Evolutionary conservation across 2,329 filamentous ascomycete genomes (phyloP), one percentile per base, ranked within the genome.

Genomic region (Orbilia oligospora): DNA sequence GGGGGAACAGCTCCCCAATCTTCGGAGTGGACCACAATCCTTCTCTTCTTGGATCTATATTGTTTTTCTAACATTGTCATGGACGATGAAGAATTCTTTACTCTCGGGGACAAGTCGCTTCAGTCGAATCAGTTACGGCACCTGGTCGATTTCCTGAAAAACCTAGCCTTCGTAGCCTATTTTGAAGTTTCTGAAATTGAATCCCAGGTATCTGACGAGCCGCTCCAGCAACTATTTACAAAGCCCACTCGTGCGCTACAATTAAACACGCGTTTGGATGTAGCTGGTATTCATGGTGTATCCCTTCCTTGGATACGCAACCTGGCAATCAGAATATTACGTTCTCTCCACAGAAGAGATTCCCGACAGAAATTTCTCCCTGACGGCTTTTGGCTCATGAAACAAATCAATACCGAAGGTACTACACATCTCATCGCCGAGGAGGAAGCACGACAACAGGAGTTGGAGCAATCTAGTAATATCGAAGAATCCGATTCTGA

Each of bases 11-110:
- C 38, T n/a, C n/a, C 24, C 18, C 51, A 30, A 53, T 44, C 49
- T 8, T 66, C 51, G n/a, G 93, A 98, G 83, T 99, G 96, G 96
- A 91, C 92, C 18, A 91, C 96, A 0, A 89, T 97, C 49, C 87
- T 98, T 0, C 88, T 99, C 0, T 98, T 99, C 83, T 87, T 99
- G 5, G 96, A 99, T 82, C 88, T 99, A 0, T 99, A 97, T 83
- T 93, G 92, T 1, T 98, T 98, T 83, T 90, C 97, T 1, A 86
- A 98, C 12, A 92, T 96, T 81, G 90, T 98, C 38, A 97, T 95
- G 83, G 96, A 99, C 81, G 96, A 99, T 80, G 95, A 98, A 81
- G 96, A 99, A 82, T 99, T 99, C 83, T 92, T 97, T 79, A 89
- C 90, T 71, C 87, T 88, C 70, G 85, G 88, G 79, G 85, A 84